A percentile compares a stretch with the other conserved stretches of the same genome.
Evolutionary conservation across 192 early-diverging fungal genomes (phyloP).

Genomic region (Phlyctochytrium bullatum): DNA sequence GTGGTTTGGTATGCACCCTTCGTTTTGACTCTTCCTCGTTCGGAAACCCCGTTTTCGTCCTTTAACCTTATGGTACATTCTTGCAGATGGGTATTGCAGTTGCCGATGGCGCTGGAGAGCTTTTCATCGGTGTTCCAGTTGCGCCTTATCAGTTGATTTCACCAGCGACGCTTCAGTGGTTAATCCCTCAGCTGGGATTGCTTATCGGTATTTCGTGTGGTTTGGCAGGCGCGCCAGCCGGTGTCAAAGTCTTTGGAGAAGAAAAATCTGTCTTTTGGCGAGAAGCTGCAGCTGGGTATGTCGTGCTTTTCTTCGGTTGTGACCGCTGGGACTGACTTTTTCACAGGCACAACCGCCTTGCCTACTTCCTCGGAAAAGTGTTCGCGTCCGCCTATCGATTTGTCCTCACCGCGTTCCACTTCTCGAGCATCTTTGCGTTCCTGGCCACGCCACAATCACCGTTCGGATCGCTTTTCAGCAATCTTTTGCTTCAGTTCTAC

Average conservation of each 20-base stretch:
- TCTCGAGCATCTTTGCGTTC: slow-evolving; percentile 34
- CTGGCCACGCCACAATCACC: slow-evolving; percentile 32
- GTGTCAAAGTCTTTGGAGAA: slow-evolving; percentile 49
- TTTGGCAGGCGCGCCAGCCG: slow-evolving; percentile 43
- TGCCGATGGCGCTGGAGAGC: slow-evolving; percentile 25
- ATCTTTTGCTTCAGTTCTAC: slow-evolving; percentile 41
- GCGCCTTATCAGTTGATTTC: slow-evolving; percentile 39
- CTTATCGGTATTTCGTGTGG: slow-evolving; percentile 37
- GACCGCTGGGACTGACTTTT: background rate
- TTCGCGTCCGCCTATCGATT: slow-evolving; percentile 40
- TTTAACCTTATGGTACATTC: no score
- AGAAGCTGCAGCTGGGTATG: slow-evolving; percentile 46
- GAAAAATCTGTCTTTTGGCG: slow-evolving; percentile 52
- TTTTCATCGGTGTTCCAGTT: slow-evolving; percentile 43
- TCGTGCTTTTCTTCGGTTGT: background rate
- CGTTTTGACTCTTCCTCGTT: no score
- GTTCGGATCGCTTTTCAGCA: slow-evolving; percentile 27
- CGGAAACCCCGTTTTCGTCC: no score
- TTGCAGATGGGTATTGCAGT: slow-evolving; percentile 32
- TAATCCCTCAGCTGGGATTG: slow-evolving; percentile 32
- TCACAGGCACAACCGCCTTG: slow-evolving; percentile 16
- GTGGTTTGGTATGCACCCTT: no score
- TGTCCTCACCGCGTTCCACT: slow-evolving; percentile 43
- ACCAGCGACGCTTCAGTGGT: slow-evolving; percentile 38
- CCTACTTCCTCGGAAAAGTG: slow-evolving; percentile 34